A percentile compares a stretch with the other conserved stretches of the same genome.
phyloP scores from a whole-genome alignment of 2,329 filamentous ascomycete species.

The Stachybotrys echinatus region DNA sequence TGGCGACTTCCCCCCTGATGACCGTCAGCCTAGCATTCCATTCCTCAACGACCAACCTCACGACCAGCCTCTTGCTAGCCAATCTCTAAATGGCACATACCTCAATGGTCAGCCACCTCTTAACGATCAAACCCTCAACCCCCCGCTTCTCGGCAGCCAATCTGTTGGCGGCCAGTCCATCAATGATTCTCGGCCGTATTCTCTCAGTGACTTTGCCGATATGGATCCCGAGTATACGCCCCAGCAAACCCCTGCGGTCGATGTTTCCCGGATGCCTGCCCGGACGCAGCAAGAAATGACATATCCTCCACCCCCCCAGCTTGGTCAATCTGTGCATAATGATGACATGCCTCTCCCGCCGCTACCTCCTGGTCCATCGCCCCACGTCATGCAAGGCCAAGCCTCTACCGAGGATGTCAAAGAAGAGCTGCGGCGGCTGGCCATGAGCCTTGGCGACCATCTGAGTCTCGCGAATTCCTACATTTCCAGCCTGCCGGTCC shows the following conservation, averaged over 20 bases:
- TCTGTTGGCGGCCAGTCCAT: constrained; percentile 4
- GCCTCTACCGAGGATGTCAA: constrained; percentile 46
- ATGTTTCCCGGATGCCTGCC: constrained; percentile 12
- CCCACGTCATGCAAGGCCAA: constrained; percentile 49
- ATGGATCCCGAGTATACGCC: constrained; percentile 32
- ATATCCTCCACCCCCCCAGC: neutral
- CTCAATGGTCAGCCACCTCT: neutral
- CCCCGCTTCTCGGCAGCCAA: constrained; percentile 2
- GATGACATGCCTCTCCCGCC: constrained; percentile 23
- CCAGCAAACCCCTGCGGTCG: constrained; percentile 20
- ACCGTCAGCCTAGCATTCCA: constrained; percentile 2
- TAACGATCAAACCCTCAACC: neutral
- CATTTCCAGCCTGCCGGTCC: constrained; percentile 33
- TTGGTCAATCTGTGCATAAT: constrained; percentile 7
- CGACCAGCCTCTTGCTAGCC: constrained; percentile 3
- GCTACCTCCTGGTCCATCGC: constrained; percentile 40
- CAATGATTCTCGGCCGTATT: constrained; percentile 24
- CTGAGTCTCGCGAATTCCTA: constrained; percentile 39
- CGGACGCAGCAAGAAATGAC: neutral
- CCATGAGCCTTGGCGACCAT: constrained; percentile 44
- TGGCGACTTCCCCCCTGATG: constrained; percentile 9
- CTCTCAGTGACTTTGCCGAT: constrained; percentile 33
- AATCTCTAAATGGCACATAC: constrained; percentile 3
- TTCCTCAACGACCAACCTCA: constrained; percentile 3
- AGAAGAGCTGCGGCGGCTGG: constrained; percentile 44